Percentiles rank a stretch among this genome's conserved stretches.
Conservation (phyloP, 495 filamentous ascomycete genomes). For the Poronia punctata region DNA sequence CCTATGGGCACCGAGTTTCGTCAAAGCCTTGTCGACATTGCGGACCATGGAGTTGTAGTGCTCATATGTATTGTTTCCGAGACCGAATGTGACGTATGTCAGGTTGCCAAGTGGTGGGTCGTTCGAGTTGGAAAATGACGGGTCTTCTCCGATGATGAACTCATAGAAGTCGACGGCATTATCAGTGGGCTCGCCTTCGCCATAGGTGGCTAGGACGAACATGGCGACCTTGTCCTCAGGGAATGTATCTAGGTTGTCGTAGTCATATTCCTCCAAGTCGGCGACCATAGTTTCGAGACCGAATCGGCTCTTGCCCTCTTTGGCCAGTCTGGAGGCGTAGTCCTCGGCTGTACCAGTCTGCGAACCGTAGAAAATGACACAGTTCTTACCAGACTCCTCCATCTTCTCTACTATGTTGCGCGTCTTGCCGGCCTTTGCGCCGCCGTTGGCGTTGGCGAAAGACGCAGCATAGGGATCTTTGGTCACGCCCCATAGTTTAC, state of each 20-base stretch:
- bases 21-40: conserved; percentile 70
- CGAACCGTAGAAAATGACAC: conserved; percentile 95
- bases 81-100: conserved; percentile 90
- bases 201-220: conserved; percentile 96
- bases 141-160: conserved; percentile 77
- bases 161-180: conserved; percentile 99
- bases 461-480: conserved; percentile 83
- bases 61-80: conserved; percentile 98
- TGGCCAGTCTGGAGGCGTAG: conserved; percentile 93
- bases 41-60: conserved; percentile 99
- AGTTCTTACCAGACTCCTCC: conserved; percentile 93
- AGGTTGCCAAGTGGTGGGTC: conserved; percentile 75
- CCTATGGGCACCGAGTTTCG: conserved; percentile 71
- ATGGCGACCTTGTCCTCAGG: conserved; percentile 85
- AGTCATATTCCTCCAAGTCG: conserved; percentile 97
- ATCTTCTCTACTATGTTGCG: conserved; percentile 92
- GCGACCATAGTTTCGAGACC: conserved; percentile 98
- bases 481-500: conserved; percentile 77
- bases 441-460: conserved; percentile 61
- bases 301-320: conserved; percentile 94
- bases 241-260: conserved; percentile 84
- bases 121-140: conserved; percentile 70
- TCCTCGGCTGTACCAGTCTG: conserved; percentile 99
- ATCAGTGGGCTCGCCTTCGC: conserved; percentile 96
- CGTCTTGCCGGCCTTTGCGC: conserved; percentile 76